Evolutionary conservation across 768 basidiomycete genomes (phyloP).

Genomic region (Coprinopsis cinerea): DNA sequence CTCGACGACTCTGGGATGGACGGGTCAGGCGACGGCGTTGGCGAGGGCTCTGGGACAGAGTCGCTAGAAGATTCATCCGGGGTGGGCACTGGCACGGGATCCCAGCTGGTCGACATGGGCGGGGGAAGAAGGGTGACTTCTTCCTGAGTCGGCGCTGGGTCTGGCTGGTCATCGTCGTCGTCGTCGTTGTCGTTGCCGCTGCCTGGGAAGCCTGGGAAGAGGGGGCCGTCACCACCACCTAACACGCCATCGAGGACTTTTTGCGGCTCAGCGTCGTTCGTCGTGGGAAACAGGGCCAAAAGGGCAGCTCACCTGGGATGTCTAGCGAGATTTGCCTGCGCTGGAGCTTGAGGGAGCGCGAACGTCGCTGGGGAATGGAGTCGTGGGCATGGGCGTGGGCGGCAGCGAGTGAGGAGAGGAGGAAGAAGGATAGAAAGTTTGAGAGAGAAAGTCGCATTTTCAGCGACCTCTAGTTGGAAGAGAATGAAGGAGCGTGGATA

Average conservation of each 20-base stretch:
- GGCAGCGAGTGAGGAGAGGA: slow-evolving; percentile 24
- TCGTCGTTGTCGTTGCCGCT: background rate
- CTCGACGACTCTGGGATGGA: background rate
- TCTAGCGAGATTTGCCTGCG: background rate
- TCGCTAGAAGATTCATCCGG: background rate
- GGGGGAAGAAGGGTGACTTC: background rate
- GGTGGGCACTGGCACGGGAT: slow-evolving; percentile 7
- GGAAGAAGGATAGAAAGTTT: slow-evolving; percentile 26
- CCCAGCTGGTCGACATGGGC: slow-evolving; percentile 6
- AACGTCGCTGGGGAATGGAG: no score
- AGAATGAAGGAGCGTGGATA: slow-evolving; percentile 11
- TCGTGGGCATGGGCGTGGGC: slow-evolving; percentile 33
- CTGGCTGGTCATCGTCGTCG: no score
- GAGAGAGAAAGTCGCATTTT: slow-evolving; percentile 26
- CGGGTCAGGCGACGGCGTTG: background rate
- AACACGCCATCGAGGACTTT: no score
- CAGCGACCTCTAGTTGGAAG: slow-evolving; percentile 24
- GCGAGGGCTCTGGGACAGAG: no score
- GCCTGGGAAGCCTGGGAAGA: background rate
- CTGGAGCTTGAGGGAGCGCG: background rate
- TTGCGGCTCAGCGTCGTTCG: no score
- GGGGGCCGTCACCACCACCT: background rate
- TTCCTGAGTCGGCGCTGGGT: background rate
- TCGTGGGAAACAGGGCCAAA: no score
- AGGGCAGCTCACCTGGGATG: background rate